phyloP scores from a whole-genome alignment of 2,329 filamentous ascomycete species.

The Verticillium dahliae region DNA sequence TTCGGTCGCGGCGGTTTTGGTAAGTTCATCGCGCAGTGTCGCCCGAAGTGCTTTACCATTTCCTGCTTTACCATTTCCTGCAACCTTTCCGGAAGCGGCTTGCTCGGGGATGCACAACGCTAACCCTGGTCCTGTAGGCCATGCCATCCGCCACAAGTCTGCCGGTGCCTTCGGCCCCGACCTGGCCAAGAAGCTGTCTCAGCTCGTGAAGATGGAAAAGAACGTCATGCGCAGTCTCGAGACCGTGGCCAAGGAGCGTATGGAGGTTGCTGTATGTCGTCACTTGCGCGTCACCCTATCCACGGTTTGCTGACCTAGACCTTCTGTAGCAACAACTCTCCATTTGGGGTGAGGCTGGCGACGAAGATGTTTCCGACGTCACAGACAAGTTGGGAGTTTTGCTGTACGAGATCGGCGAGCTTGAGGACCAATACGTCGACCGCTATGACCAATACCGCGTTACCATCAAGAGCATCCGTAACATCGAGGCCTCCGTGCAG shows the following conservation, averaged over 20 bases:
- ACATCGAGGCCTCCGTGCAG: constrained; percentile 97
- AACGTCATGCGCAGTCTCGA: constrained; percentile 99
- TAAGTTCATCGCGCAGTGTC: constrained; percentile 40
- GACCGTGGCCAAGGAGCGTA: constrained; percentile 87
- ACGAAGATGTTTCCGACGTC: constrained; percentile 97
- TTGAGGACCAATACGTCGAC: constrained; percentile 97
- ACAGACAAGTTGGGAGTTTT: constrained; percentile 98
- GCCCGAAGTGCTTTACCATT: neutral
- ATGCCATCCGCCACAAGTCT: constrained; percentile 65
- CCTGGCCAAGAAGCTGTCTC: constrained; percentile 93
- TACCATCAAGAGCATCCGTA: constrained; percentile 98
- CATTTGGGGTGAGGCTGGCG: constrained; percentile 90
- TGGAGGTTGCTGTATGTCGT: constrained; percentile 87
- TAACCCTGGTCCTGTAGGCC: constrained; percentile 30
- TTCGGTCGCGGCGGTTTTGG: constrained; percentile 83
- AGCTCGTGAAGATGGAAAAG: constrained; percentile 99
- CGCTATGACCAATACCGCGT: constrained; percentile 99
- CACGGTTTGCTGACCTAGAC: constrained; percentile 6
- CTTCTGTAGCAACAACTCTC: constrained; percentile 84
- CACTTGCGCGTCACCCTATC: constrained; percentile 26
- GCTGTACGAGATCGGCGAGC: constrained; percentile 96
- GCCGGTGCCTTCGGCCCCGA: constrained; percentile 77
- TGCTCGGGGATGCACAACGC: neutral
- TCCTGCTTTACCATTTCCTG: neutral
- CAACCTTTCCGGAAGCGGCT: neutral